phyloP scores from a whole-genome alignment of 1,139 yeast genomes.

The Zygosaccharomyces sapae region DNA sequence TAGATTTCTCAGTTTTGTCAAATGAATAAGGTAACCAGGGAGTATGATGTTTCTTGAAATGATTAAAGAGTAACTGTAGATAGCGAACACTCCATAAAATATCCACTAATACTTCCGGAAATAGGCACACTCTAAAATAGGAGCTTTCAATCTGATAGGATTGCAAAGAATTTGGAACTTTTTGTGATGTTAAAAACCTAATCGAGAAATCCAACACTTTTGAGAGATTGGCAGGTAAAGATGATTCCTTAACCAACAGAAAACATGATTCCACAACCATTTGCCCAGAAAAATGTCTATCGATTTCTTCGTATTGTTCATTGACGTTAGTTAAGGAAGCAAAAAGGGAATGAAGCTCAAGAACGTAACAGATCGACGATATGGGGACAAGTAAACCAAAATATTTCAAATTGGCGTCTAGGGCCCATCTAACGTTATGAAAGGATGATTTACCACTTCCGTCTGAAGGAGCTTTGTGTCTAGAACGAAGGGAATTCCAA shows the following conservation, averaged over 20 bases:
- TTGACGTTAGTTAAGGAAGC: conserved; percentile 21
- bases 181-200: conserved; percentile 31
- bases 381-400: conserved; percentile 32
- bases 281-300: conserved; percentile 22
- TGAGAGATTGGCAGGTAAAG: conserved; percentile 37
- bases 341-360: conserved; percentile 27
- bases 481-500: conserved; percentile 8
- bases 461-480: no score
- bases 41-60: conserved; percentile 21
- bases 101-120: conserved; percentile 48
- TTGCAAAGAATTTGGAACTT: conserved; percentile 34
- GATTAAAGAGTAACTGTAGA: conserved; percentile 16
- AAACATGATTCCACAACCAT: conserved; percentile 26
- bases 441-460: neutral
- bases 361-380: conserved; percentile 28
- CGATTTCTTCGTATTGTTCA: conserved; percentile 4
- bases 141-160: conserved; percentile 57
- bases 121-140: conserved; percentile 53
- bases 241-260: conserved; percentile 31
- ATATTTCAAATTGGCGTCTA: conserved; percentile 25
- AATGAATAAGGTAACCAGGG: conserved; percentile 6
- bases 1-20: conserved; percentile 1
- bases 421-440: conserved; percentile 16
- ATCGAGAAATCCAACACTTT: conserved; percentile 40
- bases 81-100: conserved; percentile 37